These are phyloP conservation scores for Fraxinus americana DNA, from an alignment of 257 asterid species.

Conservation along the genomic window DNA sequence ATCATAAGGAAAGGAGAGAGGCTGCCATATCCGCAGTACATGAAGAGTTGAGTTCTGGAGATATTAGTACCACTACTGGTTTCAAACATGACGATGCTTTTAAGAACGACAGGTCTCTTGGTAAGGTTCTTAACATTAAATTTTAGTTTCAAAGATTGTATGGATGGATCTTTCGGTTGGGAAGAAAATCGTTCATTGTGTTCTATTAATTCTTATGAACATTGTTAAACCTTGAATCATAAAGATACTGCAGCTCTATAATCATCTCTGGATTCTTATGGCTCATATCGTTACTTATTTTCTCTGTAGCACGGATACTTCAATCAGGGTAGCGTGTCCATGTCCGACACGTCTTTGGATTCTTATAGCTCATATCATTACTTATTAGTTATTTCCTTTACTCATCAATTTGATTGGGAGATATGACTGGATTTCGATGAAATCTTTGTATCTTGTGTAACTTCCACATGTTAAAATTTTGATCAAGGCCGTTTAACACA, in stretches of 20 bases:
- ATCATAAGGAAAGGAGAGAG: conserved; percentile 32
- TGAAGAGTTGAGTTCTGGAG: conserved; percentile 33
- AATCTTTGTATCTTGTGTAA: not conserved
- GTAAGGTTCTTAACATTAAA: conserved; percentile 46
- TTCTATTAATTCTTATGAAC: not conserved
- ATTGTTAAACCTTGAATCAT: not conserved
- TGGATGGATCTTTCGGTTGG: not conserved
- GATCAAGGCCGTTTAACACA: not conserved
- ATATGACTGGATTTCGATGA: not conserved
- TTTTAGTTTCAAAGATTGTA: conserved; percentile 18
- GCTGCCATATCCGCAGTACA: conserved; percentile 31
- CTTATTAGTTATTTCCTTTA: not conserved
- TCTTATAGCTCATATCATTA: not conserved
- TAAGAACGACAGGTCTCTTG: conserved; percentile 31
- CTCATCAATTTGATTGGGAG: not conserved
- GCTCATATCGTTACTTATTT: not conserved
- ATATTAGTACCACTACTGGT: conserved; percentile 6
- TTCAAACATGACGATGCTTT: not conserved
- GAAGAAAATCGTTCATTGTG: not conserved
- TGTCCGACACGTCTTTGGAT: too few relatives aligned
- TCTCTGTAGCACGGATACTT: too few relatives aligned
- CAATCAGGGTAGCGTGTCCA: too few relatives aligned
- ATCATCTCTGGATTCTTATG: not conserved
- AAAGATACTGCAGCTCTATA: not conserved
- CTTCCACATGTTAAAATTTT: not conserved